phyloP scores from a whole-genome alignment of 2,329 filamentous ascomycete genomes.

The Verruconis gallopava region DNA sequence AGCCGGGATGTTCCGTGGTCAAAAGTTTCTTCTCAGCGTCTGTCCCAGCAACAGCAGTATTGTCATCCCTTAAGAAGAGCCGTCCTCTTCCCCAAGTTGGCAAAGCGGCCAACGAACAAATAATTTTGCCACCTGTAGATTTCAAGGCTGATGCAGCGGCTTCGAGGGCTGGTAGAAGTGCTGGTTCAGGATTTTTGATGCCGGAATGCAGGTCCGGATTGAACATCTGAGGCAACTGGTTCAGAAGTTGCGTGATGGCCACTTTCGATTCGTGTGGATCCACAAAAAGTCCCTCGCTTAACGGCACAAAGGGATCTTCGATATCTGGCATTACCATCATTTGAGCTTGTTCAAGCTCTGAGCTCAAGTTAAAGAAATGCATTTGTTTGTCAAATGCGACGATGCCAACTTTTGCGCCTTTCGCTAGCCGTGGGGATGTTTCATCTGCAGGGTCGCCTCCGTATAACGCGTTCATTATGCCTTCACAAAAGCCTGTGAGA shows the following conservation, averaged over 20 bases:
- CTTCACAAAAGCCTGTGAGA: constrained; percentile 78
- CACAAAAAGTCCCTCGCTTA: constrained; percentile 86
- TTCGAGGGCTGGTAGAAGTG: constrained; percentile 70
- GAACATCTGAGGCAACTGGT: constrained; percentile 73
- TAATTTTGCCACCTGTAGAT: constrained; percentile 79
- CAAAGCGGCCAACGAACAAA: constrained; percentile 76
- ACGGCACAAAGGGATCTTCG: constrained; percentile 87
- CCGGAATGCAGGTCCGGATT: constrained; percentile 33
- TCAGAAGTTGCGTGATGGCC: constrained; percentile 79
- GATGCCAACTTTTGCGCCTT: constrained; percentile 80
- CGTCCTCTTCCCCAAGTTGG: constrained; percentile 85
- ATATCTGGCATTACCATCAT: constrained; percentile 99
- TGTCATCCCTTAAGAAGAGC: constrained; percentile 75
- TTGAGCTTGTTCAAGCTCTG: constrained; percentile 72
- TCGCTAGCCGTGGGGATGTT: constrained; percentile 47
- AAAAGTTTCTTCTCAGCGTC: constrained; percentile 89
- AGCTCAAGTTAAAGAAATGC: constrained; percentile 90
- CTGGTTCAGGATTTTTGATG: constrained; percentile 83
- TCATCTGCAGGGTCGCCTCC: constrained; percentile 43
- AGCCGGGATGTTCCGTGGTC: constrained; percentile 76
- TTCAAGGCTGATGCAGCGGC: constrained; percentile 74
- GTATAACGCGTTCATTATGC: constrained; percentile 75
- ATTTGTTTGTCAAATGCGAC: constrained; percentile 94
- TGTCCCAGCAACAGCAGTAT: constrained; percentile 61
- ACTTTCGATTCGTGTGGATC: constrained; percentile 82